Conservation (phyloP, 1,139 yeast species). For the Geotrichum reessii region DNA sequence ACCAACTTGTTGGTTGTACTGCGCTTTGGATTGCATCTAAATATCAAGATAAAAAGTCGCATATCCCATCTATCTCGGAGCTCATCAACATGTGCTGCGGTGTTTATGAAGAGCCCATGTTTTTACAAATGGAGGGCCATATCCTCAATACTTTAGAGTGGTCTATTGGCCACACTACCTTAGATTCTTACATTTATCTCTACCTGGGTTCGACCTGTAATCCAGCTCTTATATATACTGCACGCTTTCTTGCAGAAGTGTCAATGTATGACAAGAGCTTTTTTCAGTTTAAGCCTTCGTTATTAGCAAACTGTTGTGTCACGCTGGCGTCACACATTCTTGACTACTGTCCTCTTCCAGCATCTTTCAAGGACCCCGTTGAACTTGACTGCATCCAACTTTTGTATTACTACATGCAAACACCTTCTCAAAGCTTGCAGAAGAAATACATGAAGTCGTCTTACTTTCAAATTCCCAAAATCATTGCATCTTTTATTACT, state of each 20-base stretch:
- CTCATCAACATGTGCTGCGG: conserved; percentile 72
- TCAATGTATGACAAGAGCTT: conserved; percentile 68
- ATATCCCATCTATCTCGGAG: conserved; percentile 79
- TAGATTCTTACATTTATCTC: conserved; percentile 36
- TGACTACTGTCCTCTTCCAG: conserved; percentile 26
- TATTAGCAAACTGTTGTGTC: conserved; percentile 64
- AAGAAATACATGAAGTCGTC: conserved; percentile 36
- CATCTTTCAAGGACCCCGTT: conserved; percentile 6
- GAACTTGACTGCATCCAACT: conserved; percentile 22
- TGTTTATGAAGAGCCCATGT: conserved; percentile 86
- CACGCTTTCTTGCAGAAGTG: conserved; percentile 72
- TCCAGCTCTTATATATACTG: conserved; percentile 32
- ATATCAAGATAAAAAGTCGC: conserved; percentile 83
- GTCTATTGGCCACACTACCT: conserved; percentile 61
- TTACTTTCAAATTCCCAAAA: conserved; percentile 30
- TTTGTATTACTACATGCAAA: conserved; percentile 34
- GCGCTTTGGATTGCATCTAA: conserved; percentile 95
- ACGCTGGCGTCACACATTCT: conserved; percentile 68
- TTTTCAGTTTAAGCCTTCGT: conserved; percentile 54
- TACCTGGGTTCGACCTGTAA: conserved; percentile 26
- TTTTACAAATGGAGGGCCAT: conserved; percentile 93
- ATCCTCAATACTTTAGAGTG: conserved; percentile 80
- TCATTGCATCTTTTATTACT: conserved; percentile 30
- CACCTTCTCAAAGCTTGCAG: conserved; percentile 36
- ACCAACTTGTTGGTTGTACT: conserved; percentile 88